Percentiles rank a stretch among this genome's conserved stretches.
These are phyloP conservation scores for Aurifilum marmelostoma DNA, from an alignment of 2,329 filamentous ascomycete species.

Conservation along the genomic window DNA sequence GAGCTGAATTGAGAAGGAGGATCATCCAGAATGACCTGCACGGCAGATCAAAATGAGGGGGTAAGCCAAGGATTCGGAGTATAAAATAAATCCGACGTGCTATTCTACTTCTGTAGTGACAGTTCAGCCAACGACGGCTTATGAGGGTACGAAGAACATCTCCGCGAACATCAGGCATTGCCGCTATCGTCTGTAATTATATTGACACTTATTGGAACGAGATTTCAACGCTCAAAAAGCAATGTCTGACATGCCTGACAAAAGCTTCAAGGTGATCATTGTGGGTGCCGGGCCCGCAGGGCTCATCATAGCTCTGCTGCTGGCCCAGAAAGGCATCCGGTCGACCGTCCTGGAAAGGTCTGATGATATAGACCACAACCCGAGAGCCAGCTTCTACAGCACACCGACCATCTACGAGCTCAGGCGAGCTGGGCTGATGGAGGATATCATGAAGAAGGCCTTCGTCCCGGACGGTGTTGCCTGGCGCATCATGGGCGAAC, in stretches of 20 bases:
- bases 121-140: not conserved
- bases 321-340: conserved; percentile 32
- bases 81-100: not conserved
- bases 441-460: conserved; percentile 33
- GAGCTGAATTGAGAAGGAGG: not conserved
- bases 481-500: conserved; percentile 34
- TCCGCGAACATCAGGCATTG: not conserved
- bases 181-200: no score
- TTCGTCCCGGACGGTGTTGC: conserved; percentile 36
- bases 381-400: conserved; percentile 39
- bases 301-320: conserved; percentile 32
- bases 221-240: no score
- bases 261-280: conserved; percentile 27
- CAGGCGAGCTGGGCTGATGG: conserved; percentile 36
- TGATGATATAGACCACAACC: conserved; percentile 35
- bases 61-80: not conserved
- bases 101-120: not conserved
- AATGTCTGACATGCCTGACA: no score
- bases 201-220: no score
- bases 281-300: conserved; percentile 34
- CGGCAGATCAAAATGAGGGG: not conserved
- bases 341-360: conserved; percentile 37
- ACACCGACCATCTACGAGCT: conserved; percentile 34
- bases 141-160: not conserved
- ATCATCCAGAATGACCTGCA: not conserved